Conservation (phyloP, 768 basidiomycete genomes). For the Agrocybe pediades region DNA sequence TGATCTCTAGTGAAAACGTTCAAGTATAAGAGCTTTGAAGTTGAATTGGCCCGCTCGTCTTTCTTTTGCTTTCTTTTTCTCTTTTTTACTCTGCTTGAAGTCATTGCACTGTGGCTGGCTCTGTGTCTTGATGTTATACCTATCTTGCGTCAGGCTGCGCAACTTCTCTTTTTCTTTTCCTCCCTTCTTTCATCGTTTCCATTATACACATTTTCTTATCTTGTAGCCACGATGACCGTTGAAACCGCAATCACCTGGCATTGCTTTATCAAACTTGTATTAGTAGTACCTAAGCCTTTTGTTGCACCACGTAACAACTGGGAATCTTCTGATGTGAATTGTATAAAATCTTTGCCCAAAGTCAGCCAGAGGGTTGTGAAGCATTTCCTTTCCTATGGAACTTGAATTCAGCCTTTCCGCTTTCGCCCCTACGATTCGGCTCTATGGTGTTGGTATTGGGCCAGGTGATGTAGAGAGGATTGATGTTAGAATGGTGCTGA, state of each 20-base stretch:
- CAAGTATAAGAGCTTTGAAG: constrained; percentile 32
- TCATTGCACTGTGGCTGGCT: neutral
- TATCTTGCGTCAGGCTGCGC: constrained; percentile 8
- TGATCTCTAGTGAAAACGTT: constrained; percentile 41
- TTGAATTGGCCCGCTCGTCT: constrained; percentile 4
- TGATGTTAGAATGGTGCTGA: too few species aligned
- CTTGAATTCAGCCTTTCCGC: too few species aligned
- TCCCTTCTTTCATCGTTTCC: neutral
- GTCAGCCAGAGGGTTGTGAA: too few species aligned
- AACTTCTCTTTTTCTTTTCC: neutral
- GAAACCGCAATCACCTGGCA: too few species aligned
- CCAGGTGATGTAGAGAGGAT: too few species aligned
- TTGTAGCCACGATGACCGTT: too few species aligned
- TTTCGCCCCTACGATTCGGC: too few species aligned
- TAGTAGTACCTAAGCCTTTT: constrained; percentile 2
- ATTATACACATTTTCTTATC: constrained; percentile 1
- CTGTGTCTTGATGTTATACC: neutral
- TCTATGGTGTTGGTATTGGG: too few species aligned
- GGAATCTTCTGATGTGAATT: neutral
- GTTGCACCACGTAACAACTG: constrained; percentile 6
- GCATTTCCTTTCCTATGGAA: too few species aligned
- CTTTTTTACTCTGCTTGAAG: too few species aligned
- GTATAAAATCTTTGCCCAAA: neutral
- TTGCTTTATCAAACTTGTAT: too few species aligned
- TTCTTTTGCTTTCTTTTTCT: neutral